Evolutionary conservation across 805 yeast genomes (phyloP).

Genomic region (Yarrowia keelungensis): DNA sequence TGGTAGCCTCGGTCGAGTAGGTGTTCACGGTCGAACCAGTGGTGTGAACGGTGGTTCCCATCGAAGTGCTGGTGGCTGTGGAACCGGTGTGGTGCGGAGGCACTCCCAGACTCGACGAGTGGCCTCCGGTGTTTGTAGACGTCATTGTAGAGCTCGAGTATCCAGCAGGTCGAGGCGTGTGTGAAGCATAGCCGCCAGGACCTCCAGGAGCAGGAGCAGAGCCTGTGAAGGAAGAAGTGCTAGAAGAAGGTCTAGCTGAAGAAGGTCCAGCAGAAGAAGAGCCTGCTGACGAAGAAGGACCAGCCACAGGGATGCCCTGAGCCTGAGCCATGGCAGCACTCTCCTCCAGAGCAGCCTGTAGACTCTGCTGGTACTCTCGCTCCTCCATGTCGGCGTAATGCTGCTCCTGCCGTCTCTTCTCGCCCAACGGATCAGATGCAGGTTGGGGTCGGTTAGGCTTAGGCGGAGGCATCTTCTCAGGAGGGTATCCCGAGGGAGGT

Average conservation of each 20-base stretch:
- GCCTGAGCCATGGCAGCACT: constrained; percentile 20
- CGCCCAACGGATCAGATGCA: constrained; percentile 29
- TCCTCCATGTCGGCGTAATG: constrained; percentile 29
- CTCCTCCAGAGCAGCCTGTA: constrained; percentile 29
- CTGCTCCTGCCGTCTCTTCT: constrained; percentile 25
- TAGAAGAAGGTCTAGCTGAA: constrained; percentile 16
- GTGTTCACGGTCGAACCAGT: constrained; percentile 16
- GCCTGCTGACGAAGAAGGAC: constrained; percentile 4
- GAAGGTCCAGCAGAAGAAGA: constrained; percentile 19
- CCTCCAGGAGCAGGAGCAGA: constrained; percentile 32
- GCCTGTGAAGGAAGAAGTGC: constrained; percentile 18
- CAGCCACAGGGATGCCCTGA: constrained; percentile 2
- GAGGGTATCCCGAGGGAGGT: constrained; percentile 26
- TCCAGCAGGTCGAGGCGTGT: constrained; percentile 28
- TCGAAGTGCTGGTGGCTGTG: constrained; percentile 12
- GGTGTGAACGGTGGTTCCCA: constrained; percentile 25
- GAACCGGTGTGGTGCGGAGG: constrained; percentile 23
- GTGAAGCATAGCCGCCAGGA: constrained; percentile 23
- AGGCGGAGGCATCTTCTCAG: constrained; percentile 28
- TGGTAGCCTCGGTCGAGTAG: constrained; percentile 24
- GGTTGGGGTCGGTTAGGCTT: constrained; percentile 28
- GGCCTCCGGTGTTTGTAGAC: constrained; percentile 11
- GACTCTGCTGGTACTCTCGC: constrained; percentile 33
- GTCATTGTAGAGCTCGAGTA: constrained; percentile 15
- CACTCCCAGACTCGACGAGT: constrained; percentile 3